phyloP scores from a whole-genome alignment of 192 early-diverging fungal species.

The Coemansia erecta region DNA sequence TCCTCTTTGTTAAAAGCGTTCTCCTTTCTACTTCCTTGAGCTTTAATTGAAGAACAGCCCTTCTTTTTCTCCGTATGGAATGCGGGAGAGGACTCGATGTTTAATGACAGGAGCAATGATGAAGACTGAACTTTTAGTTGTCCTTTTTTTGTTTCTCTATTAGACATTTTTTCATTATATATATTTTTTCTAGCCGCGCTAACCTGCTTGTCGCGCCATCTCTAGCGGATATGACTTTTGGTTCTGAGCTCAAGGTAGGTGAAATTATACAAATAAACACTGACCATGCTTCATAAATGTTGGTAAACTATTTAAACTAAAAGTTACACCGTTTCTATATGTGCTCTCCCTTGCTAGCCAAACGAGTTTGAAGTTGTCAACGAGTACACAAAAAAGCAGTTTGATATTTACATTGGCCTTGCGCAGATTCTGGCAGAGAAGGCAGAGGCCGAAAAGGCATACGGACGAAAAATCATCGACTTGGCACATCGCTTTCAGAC shows the following conservation, averaged over 20 bases:
- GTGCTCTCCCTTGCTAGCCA: not conserved
- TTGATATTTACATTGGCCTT: conserved; percentile 29
- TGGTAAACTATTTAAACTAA: not conserved
- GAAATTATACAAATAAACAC: too few relatives aligned
- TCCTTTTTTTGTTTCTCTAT: not conserved
- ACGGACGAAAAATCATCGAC: conserved; percentile 39
- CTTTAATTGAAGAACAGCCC: too few relatives aligned
- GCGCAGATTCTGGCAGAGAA: conserved; percentile 38
- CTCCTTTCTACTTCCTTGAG: too few relatives aligned
- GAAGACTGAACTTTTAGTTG: not conserved
- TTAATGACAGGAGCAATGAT: not conserved
- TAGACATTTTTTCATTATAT: not conserved
- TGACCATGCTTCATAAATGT: too few relatives aligned
- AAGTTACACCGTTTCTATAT: not conserved
- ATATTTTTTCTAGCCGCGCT: not conserved
- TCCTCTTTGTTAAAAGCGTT: too few relatives aligned
- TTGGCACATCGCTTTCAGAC: conserved; percentile 30
- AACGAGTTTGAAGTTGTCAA: conserved; percentile 48
- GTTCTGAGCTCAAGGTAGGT: conserved; percentile 46
- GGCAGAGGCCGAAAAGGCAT: conserved; percentile 39
- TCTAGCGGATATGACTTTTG: conserved; percentile 34
- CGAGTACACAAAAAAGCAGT: conserved; percentile 41
- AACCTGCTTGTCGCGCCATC: not conserved
- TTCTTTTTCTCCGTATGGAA: too few relatives aligned
- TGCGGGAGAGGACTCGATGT: too few relatives aligned